Base-by-base conservation (phyloP, 441 rosid species). In the Populus hybrid region DNA sequence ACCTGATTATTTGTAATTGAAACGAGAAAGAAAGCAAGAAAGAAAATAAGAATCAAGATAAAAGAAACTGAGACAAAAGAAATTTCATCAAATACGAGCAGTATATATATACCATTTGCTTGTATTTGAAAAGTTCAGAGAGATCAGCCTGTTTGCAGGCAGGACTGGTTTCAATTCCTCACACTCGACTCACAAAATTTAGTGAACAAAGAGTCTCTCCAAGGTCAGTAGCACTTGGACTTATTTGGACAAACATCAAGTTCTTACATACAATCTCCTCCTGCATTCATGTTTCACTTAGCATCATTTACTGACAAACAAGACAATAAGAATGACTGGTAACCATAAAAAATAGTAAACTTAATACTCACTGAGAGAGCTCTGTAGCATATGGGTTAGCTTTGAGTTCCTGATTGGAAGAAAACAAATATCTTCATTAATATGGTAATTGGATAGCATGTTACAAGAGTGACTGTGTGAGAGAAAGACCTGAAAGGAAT, bases 171-270 rank as follows among this genome's bases (percentile, higher is more conserved):
- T 95, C 99, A 14, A 95, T 86, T 76, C 99, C 96, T 19, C 96
- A 88, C 28, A 93, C 97, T 71, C 99, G 81, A 76, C 89, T 88
- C 67, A 95, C 94, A 78, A 93, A 95, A 75, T 92, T 95, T 71
- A 92, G 83, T 23, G 97, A 95, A 80, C 97, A 95, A 72, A 92
- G 82, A 21, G 98, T 91, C 88, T 95, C 98, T 72, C 99, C 98
- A 69, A 85, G 89, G 82, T 95, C 99, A 21, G 86, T 78, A 40
- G 88, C 70, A 82, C 94, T 88, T 14, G 99, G 98, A 73, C 96
- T 95, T 74, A 95, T 89, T 87, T 95, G 99, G 79, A 93, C 99
- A 86, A 93, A 91, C 98, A 95, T 95, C 78, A 93, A 76, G 21
- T 95, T 90, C 83, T 95, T 28, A 28, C 28, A 28, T 95, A 87